Conservation (phyloP, 345 rosid genomes). For the Heritiera fomes region DNA sequence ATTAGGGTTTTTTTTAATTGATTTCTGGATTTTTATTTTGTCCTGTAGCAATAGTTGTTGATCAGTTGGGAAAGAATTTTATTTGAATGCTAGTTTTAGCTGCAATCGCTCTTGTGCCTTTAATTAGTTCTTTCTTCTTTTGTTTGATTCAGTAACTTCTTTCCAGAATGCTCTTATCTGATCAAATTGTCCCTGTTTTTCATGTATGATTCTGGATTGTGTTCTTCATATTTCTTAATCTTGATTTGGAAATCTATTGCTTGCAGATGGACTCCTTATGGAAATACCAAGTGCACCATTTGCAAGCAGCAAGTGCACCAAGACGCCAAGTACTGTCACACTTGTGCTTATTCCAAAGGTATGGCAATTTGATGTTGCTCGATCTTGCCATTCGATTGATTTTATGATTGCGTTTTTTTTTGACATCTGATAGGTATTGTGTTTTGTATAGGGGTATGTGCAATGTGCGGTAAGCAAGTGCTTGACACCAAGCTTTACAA, state of each 20-base stretch:
- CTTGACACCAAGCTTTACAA: slow-evolving; percentile 94
- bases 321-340: slow-evolving; percentile 94
- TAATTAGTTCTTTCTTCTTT: not conserved
- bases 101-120: not conserved
- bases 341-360: slow-evolving; percentile 98
- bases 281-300: slow-evolving; percentile 84
- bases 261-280: slow-evolving; percentile 88
- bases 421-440: slow-evolving; percentile 19
- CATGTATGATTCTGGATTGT: not conserved
- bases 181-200: not conserved
- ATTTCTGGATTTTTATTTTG: not conserved
- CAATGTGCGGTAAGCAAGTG: slow-evolving; percentile 99
- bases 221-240: not conserved
- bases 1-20: not conserved
- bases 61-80: not conserved
- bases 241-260: slow-evolving; percentile 13
- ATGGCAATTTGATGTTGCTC: slow-evolving; percentile 1
- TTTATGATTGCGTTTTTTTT: not conserved
- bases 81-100: not conserved
- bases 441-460: slow-evolving; percentile 72
- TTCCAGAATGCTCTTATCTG: not conserved
- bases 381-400: not conserved
- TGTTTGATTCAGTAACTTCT: not conserved
- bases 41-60: not conserved
- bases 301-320: slow-evolving; percentile 99